A percentile compares a stretch with the other conserved stretches of the same genome.
These are phyloP conservation scores for Xanthoconium stramineum DNA, from an alignment of 768 basidiomycete species.

Conservation along the genomic window DNA sequence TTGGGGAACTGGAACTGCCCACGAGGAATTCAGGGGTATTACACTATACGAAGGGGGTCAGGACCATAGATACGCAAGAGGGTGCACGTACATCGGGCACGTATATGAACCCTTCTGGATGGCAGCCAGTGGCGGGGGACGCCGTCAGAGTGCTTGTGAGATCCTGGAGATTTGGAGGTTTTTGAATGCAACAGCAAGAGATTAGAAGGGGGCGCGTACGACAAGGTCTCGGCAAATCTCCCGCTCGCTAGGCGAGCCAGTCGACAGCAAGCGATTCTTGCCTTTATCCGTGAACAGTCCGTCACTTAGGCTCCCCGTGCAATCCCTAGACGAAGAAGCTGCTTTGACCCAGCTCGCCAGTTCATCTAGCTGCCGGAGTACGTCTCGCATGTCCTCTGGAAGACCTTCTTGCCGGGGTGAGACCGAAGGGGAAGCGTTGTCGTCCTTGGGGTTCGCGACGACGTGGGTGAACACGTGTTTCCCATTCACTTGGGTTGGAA, in stretches of 20 bases:
- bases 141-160: neutral
- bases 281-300: constrained; percentile 14
- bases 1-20: constrained; percentile 30
- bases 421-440: neutral
- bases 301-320: neutral
- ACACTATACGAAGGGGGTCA: constrained; percentile 6
- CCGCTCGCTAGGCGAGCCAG: neutral
- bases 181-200: neutral
- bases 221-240: neutral
- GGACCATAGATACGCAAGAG: neutral
- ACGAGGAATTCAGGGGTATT: constrained; percentile 31
- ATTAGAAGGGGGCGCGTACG: constrained; percentile 11
- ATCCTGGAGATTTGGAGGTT: constrained; percentile 10
- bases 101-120: constrained; percentile 28
- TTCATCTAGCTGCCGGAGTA: constrained; percentile 27
- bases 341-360: constrained; percentile 26
- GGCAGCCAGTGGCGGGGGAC: neutral
- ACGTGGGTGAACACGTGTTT: constrained; percentile 16
- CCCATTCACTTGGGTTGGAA: constrained; percentile 12
- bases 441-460: constrained; percentile 5
- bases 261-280: constrained; percentile 18
- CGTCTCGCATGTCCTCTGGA: constrained; percentile 26
- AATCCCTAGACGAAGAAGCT: constrained; percentile 15
- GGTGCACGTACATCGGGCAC: constrained; percentile 20
- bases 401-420: constrained; percentile 13